Percentiles rank a stretch among this genome's conserved stretches.
Conservation (phyloP, 139 green algal species). For the Closterium sp. region DNA sequence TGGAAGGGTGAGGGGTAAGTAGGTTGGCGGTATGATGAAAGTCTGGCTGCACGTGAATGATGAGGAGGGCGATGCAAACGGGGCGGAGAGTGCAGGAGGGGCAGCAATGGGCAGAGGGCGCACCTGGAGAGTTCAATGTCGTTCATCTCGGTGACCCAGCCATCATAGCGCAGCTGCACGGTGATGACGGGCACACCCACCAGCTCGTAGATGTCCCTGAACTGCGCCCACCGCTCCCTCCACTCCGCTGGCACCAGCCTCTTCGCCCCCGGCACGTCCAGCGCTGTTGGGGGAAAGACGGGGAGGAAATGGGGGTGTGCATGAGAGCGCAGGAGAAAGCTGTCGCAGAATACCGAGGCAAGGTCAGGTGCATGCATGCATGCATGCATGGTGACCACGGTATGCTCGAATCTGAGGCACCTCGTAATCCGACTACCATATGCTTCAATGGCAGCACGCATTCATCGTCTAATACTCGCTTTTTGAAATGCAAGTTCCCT, state of each 20-base stretch:
- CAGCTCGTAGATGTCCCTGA: constrained; percentile 91
- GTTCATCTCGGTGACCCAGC: constrained; percentile 94
- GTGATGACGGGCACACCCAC: constrained; percentile 93
- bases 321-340: not conserved
- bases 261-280: constrained; percentile 93
- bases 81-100: not conserved
- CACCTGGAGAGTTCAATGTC: constrained; percentile 51
- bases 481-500: too few species aligned
- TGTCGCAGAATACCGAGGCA: not conserved
- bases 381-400: too few species aligned
- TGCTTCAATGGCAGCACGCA: too few species aligned
- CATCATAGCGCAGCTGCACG: constrained; percentile 93
- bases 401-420: too few species aligned
- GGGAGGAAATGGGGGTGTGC: not conserved
- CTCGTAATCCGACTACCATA: too few species aligned
- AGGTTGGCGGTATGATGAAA: too few species aligned
- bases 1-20: too few species aligned
- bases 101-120: not conserved
- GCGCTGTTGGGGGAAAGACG: constrained; percentile 55
- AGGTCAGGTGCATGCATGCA: too few species aligned
- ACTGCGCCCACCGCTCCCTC: constrained; percentile 65
- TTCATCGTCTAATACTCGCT: too few species aligned
- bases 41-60: too few species aligned
- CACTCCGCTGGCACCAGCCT: constrained; percentile 76
- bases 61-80: not conserved